A percentile compares a stretch with the other conserved stretches of the same genome.
phyloP scores from a whole-genome alignment of 805 yeast species.

The Cyberlindnera sargentensis region DNA sequence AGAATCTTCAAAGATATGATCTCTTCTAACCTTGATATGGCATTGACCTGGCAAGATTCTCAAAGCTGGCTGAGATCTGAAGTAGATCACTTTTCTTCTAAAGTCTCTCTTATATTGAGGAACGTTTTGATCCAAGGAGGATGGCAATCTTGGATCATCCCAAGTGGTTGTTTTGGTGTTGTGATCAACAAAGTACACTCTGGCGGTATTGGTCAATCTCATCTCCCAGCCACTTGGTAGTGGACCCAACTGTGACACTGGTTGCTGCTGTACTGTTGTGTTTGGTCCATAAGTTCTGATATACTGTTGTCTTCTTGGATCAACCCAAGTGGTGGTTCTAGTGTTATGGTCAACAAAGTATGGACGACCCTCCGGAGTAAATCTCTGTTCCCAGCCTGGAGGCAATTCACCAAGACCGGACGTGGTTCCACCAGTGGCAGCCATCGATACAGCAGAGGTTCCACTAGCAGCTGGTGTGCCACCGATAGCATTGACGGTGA shows the following conservation, averaged over 20 bases:
- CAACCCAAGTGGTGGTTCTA: slow-evolving; percentile 99
- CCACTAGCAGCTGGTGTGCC: slow-evolving; percentile 39
- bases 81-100: slow-evolving; percentile 93
- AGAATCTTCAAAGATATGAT: slow-evolving; percentile 93
- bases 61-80: slow-evolving; percentile 96
- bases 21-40: slow-evolving; percentile 95
- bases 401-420: slow-evolving; percentile 97
- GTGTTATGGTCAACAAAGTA: slow-evolving; percentile 98
- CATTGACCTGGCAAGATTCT: slow-evolving; percentile 98
- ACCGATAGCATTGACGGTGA: slow-evolving; percentile 43
- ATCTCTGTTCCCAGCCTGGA: slow-evolving; percentile 98
- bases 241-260: slow-evolving; percentile 96
- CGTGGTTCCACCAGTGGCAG: slow-evolving; percentile 75
- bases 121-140: slow-evolving; percentile 94
- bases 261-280: slow-evolving; percentile 94
- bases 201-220: slow-evolving; percentile 97
- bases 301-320: slow-evolving; percentile 97
- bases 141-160: slow-evolving; percentile 99
- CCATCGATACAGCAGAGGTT: slow-evolving; percentile 60
- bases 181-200: slow-evolving; percentile 98
- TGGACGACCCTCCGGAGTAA: slow-evolving; percentile 97
- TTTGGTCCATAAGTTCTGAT: slow-evolving; percentile 88
- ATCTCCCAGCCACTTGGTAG: slow-evolving; percentile 99
- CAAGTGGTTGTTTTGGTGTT: slow-evolving; percentile 98
- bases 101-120: slow-evolving; percentile 99